These are phyloP conservation scores for Hyaloraphidium curvatum DNA, from an alignment of 192 early-diverging fungal species.

Conservation along the genomic window DNA sequence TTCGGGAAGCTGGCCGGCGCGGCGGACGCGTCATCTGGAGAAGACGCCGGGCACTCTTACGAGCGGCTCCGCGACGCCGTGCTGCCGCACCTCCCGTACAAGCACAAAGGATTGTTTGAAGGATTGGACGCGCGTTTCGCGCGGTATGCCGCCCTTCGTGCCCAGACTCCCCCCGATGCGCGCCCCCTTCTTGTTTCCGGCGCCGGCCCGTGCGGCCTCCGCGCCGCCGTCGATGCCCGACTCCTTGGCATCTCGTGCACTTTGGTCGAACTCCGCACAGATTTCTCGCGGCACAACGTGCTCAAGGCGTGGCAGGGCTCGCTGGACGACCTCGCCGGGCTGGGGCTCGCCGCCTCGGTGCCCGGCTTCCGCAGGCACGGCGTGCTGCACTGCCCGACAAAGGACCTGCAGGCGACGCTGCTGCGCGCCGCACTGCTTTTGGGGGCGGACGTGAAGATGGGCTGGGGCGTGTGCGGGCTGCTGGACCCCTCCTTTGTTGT, in stretches of 20 bases:
- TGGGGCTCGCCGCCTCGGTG: constrained; percentile 13
- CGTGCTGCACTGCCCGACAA: constrained; percentile 15
- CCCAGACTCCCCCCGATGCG: too few species aligned
- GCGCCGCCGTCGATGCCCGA: constrained; percentile 17
- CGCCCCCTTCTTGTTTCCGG: too few species aligned
- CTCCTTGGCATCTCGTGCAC: constrained; percentile 11
- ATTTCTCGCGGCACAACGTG: constrained; percentile 22
- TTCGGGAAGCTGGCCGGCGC: too few species aligned
- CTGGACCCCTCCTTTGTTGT: constrained; percentile 8
- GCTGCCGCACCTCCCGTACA: too few species aligned
- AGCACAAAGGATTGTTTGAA: too few species aligned
- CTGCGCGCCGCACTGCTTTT: constrained; percentile 18
- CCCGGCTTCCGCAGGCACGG: constrained; percentile 14
- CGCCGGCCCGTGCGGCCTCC: constrained; percentile 23
- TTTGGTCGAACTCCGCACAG: constrained; percentile 15
- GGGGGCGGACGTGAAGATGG: constrained; percentile 12
- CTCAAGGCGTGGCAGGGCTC: constrained; percentile 20
- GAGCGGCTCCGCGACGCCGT: too few species aligned
- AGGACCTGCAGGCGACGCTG: constrained; percentile 16
- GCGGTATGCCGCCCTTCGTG: too few species aligned
- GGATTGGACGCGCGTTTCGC: too few species aligned
- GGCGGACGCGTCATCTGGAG: too few species aligned
- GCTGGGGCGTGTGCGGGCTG: constrained; percentile 16
- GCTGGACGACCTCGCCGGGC: constrained; percentile 12
- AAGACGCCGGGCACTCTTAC: too few species aligned